These are phyloP conservation scores for Nephelium lappaceum DNA, from an alignment of 345 rosid genomes.

Conservation along the genomic window DNA sequence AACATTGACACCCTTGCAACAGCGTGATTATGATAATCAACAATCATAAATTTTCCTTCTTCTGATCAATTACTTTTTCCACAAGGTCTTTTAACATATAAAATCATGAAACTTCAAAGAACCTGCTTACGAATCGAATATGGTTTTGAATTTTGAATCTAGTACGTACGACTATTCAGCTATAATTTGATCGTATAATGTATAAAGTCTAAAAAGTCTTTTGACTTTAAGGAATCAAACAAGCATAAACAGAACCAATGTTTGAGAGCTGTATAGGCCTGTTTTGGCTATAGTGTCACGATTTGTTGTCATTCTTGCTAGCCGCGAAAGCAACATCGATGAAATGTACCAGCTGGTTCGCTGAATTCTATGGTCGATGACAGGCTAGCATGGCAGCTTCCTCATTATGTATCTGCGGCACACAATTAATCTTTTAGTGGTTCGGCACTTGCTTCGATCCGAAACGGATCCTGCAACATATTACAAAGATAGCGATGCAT, in stretches of 20 bases:
- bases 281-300: constrained; percentile 8
- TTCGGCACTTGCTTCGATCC: constrained; percentile 13
- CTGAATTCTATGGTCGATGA: constrained; percentile 24
- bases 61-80: not conserved
- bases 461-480: not conserved
- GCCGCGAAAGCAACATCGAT: constrained; percentile 14
- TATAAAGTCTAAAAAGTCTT: not conserved
- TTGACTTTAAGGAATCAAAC: constrained; percentile 19
- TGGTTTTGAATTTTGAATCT: not conserved
- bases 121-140: not conserved
- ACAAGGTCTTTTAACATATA: not conserved
- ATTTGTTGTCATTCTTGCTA: constrained; percentile 13
- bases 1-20: not conserved
- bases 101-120: constrained; percentile 2
- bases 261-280: constrained; percentile 13
- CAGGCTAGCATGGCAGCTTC: constrained; percentile 2
- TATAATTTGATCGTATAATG: not conserved
- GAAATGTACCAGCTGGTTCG: constrained; percentile 7
- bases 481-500: constrained; percentile 27
- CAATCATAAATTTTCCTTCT: not conserved
- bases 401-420: constrained; percentile 20
- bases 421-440: not conserved
- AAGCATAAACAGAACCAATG: constrained; percentile 10
- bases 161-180: not conserved
- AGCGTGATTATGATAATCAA: not conserved